These are phyloP conservation scores for Podospora pseudocomata DNA, from an alignment of 495 filamentous ascomycete genomes.

Conservation along the genomic window DNA sequence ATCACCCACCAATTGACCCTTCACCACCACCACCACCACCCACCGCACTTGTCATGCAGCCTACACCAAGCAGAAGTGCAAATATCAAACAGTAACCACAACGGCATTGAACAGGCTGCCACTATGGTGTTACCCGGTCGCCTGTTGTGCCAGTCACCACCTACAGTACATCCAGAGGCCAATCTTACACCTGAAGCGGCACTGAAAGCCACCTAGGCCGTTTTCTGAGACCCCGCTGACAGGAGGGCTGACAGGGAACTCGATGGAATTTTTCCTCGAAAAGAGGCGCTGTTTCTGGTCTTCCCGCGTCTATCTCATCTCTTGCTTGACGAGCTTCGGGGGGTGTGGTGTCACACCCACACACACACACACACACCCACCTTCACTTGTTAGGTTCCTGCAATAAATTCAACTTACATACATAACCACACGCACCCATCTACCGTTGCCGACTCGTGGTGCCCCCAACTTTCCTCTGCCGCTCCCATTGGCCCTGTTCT, in stretches of 20 bases:
- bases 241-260: conserved; percentile 14
- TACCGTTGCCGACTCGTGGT: conserved; percentile 13
- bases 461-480: conserved; percentile 4
- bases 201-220: conserved; percentile 6
- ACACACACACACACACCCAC: background rate
- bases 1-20: conserved; percentile 25
- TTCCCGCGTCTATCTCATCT: conserved; percentile 4
- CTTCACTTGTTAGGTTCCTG: background rate
- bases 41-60: conserved; percentile 19
- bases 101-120: conserved; percentile 13
- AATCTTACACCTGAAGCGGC: conserved; percentile 4
- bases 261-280: conserved; percentile 3
- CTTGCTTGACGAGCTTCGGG: conserved; percentile 5
- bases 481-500: conserved; percentile 14
- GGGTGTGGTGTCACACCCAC: conserved; percentile 8
- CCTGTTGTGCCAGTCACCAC: background rate
- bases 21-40: background rate
- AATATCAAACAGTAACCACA: conserved; percentile 11
- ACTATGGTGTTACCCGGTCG: conserved; percentile 4
- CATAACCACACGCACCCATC: conserved; percentile 1
- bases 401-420: conserved; percentile 9
- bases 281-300: background rate
- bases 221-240: conserved; percentile 8
- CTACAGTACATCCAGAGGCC: background rate
- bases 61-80: conserved; percentile 17